A percentile compares a stretch with the other conserved stretches of the same genome.
These are phyloP conservation scores for Fragilariopsis cylindrus DNA, from an alignment of 108 stramenopile genomes.

Conservation along the genomic window DNA sequence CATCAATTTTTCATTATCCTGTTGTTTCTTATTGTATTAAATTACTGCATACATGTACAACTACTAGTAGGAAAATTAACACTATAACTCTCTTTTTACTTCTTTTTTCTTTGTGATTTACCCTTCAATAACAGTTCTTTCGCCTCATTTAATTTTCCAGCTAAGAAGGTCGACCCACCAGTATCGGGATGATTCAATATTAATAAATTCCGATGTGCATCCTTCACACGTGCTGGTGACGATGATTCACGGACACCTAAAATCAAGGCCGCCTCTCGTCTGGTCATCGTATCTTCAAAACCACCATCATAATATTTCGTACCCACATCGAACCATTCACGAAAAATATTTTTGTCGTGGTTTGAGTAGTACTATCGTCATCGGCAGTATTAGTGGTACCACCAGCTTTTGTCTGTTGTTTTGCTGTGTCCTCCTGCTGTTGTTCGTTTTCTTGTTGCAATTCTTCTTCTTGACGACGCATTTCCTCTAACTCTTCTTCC, in stretches of 20 bases:
- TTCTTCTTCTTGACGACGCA: conserved; percentile 30
- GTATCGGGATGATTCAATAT: conserved; percentile 99
- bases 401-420: conserved; percentile 17
- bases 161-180: conserved; percentile 95
- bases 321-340: conserved; percentile 80
- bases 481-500: conserved; percentile 36
- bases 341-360: conserved; percentile 80
- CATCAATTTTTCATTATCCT: too few species aligned
- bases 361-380: neutral
- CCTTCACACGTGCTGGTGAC: conserved; percentile 88
- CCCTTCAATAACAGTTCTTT: conserved; percentile 96
- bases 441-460: conserved; percentile 22
- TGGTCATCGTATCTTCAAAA: conserved; percentile 98
- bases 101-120: conserved; percentile 32
- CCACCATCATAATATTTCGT: conserved; percentile 96
- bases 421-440: conserved; percentile 7
- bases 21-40: too few species aligned
- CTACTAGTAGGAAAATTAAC: too few species aligned
- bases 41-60: too few species aligned
- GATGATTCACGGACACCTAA: conserved; percentile 95
- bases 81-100: neutral
- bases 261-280: conserved; percentile 96
- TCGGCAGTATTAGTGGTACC: neutral
- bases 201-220: conserved; percentile 94
- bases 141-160: conserved; percentile 98